Conservation (phyloP, 305 asterid species). For the Caryopteris hybrid region DNA sequence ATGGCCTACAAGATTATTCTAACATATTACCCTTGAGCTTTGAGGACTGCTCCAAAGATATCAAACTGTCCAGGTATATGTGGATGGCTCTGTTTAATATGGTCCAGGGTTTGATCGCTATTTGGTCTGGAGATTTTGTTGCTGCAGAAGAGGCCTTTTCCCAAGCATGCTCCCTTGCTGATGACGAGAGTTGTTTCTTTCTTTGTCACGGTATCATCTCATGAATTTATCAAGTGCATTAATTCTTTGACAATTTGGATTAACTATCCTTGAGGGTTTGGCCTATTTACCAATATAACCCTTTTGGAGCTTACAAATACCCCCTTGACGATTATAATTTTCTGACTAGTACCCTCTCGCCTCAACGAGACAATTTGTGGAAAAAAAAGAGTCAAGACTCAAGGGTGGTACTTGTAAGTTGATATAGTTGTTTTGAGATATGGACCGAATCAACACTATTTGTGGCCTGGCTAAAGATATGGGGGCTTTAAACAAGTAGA, state of each 20-base stretch:
- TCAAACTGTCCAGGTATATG: constrained; percentile 51
- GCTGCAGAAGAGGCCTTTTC: constrained; percentile 69
- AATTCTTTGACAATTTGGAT: neutral
- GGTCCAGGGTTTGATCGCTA: constrained; percentile 85
- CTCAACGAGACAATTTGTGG: too few species aligned
- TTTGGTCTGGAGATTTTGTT: constrained; percentile 49
- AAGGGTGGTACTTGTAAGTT: too few species aligned
- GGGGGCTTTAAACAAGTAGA: neutral
- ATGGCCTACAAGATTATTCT: constrained; percentile 52
- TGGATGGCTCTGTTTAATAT: constrained; percentile 69
- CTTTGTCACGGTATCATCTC: constrained; percentile 73
- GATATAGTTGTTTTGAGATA: too few species aligned
- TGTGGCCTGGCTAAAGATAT: neutral
- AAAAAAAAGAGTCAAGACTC: too few species aligned
- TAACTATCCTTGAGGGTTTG: too few species aligned
- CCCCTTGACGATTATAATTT: too few species aligned
- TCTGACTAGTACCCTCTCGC: too few species aligned
- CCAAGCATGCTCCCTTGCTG: constrained; percentile 69
- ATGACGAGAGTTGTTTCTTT: constrained; percentile 57
- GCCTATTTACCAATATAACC: too few species aligned
- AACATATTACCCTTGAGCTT: constrained; percentile 39
- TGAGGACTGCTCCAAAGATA: constrained; percentile 69
- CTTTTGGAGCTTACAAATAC: too few species aligned
- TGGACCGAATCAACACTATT: neutral
- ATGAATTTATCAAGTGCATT: constrained; percentile 11